Conservation (phyloP, 179 eudicot species). For the Amaranthus tricolor region DNA sequence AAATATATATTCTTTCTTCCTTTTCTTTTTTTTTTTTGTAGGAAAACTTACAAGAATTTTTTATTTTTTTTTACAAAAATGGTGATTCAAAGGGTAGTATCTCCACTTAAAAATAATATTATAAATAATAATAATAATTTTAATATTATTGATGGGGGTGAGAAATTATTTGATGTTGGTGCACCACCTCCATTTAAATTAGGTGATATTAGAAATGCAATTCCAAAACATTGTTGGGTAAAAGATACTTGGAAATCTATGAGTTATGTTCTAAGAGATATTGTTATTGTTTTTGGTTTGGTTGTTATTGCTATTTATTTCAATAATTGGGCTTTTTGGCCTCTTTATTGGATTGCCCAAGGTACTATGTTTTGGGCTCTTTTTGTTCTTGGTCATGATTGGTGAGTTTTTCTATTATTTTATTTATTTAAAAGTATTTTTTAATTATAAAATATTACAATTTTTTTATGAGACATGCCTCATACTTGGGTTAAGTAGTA, state of each 20-base stretch:
- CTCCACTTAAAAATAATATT: too few species aligned
- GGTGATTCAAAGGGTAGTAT: too few species aligned
- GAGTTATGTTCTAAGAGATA: constrained; percentile 76
- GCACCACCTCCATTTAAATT: constrained; percentile 68
- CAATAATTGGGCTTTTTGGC: constrained; percentile 82
- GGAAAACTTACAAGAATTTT: too few species aligned
- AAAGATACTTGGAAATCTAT: constrained; percentile 78
- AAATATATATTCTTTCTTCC: too few species aligned
- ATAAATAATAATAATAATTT: background rate
- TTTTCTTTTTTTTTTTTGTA: too few species aligned
- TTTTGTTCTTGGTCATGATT: constrained; percentile 94
- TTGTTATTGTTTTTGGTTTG: constrained; percentile 62
- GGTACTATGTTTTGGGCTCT: constrained; percentile 95
- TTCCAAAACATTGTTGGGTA: constrained; percentile 89
- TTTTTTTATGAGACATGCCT: too few species aligned
- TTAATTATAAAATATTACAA: too few species aligned
- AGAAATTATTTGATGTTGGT: constrained; percentile 47
- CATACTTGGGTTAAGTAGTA: too few species aligned
- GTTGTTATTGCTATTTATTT: constrained; percentile 62
- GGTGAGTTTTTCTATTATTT: constrained; percentile 39
- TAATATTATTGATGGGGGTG: constrained; percentile 23
- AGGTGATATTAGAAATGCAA: constrained; percentile 59
- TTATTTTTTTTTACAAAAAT: too few species aligned
- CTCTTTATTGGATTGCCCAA: constrained; percentile 89
- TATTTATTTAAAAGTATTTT: too few species aligned